Percentiles rank a stretch among this genome's conserved stretches.
These are phyloP conservation scores for Edaphochlamys debaryana DNA, from an alignment of 139 green algal species.

Conservation along the genomic window DNA sequence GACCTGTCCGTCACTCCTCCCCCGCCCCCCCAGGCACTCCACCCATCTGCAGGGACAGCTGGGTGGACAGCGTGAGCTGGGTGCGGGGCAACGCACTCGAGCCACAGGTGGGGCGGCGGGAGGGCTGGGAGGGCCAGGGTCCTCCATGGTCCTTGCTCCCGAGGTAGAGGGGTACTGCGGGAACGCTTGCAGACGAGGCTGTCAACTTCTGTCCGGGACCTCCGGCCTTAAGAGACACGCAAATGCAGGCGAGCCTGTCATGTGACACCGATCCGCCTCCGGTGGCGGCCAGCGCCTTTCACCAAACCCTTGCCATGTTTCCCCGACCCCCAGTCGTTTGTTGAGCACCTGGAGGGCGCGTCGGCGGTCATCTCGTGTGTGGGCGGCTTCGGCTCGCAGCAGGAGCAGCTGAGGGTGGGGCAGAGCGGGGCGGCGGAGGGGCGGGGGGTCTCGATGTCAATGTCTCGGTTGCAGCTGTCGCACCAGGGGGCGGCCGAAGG, in stretches of 20 bases:
- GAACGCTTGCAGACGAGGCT: too few species aligned
- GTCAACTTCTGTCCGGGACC: too few species aligned
- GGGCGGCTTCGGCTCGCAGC: slow-evolving; percentile 85
- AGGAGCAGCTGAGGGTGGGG: slow-evolving; percentile 71
- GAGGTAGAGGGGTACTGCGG: too few species aligned
- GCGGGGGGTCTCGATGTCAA: background rate
- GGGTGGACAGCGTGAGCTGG: slow-evolving; percentile 71
- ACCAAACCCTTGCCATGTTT: too few species aligned
- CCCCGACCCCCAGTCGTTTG: background rate
- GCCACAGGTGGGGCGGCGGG: too few species aligned
- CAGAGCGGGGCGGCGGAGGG: background rate
- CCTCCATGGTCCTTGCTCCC: too few species aligned
- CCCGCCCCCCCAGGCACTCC: slow-evolving; percentile 67
- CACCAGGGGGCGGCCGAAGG: background rate
- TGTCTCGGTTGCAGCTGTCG: too few species aligned
- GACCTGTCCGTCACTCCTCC: too few species aligned
- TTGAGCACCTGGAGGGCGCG: slow-evolving; percentile 60
- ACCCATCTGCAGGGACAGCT: slow-evolving; percentile 45
- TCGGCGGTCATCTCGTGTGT: slow-evolving; percentile 81
- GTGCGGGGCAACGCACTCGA: slow-evolving; percentile 68
- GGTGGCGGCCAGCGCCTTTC: too few species aligned
- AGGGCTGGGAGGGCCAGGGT: too few species aligned
- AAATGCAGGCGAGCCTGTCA: background rate
- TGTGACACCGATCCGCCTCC: too few species aligned
- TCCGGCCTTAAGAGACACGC: too few species aligned